Evolutionary conservation across 73 alveolate genomes (phyloP).

Genomic region (Breviolum minutum): DNA sequence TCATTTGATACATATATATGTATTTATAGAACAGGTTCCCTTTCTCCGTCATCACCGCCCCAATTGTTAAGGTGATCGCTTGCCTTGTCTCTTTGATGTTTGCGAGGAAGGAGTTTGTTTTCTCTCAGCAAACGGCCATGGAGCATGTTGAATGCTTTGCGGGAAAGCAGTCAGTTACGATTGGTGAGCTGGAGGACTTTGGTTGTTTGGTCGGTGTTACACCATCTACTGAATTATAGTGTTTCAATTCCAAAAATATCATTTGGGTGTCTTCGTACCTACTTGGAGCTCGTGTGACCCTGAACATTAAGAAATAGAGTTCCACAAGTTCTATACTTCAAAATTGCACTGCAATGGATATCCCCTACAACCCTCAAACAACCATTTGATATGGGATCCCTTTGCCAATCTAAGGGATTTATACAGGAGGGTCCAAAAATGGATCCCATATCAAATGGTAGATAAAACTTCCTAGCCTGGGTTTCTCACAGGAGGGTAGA

Average conservation of each 20-base stretch:
- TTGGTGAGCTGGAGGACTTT: conserved; percentile 6
- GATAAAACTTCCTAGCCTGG: neutral
- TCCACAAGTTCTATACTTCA: neutral
- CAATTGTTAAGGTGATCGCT: neutral
- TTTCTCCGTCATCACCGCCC: neutral
- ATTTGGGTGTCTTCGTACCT: neutral
- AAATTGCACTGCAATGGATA: too few relatives aligned
- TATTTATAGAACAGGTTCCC: neutral
- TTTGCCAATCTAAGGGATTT: too few relatives aligned
- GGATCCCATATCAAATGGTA: neutral
- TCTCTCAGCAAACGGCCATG: neutral
- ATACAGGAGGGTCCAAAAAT: too few relatives aligned
- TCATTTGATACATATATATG: neutral
- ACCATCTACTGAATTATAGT: neutral
- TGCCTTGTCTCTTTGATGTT: neutral
- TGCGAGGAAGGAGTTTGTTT: neutral
- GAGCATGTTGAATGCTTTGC: neutral
- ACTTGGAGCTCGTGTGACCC: neutral
- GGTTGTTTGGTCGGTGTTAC: neutral
- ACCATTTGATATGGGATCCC: too few relatives aligned
- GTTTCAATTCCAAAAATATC: neutral
- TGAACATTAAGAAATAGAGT: neutral
- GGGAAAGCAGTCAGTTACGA: neutral
- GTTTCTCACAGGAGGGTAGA: neutral
- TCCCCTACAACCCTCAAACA: too few relatives aligned